phyloP scores from a whole-genome alignment of 306 rosid genomes.

The Pueraria montana region DNA sequence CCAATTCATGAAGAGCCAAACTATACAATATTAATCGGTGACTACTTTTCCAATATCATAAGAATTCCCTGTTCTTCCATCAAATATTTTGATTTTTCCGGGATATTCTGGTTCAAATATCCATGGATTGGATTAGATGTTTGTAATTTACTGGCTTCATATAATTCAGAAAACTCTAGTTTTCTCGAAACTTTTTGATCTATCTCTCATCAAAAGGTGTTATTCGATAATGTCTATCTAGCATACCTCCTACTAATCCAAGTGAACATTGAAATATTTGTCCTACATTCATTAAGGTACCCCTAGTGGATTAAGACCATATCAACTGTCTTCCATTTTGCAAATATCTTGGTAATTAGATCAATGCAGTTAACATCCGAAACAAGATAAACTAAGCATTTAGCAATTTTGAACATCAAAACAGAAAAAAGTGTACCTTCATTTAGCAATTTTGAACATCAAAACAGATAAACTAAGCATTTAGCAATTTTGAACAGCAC shows the following conservation, averaged over 20 bases:
- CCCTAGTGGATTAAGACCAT: too few relatives aligned
- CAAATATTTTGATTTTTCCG: too few relatives aligned
- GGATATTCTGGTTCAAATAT: too few relatives aligned
- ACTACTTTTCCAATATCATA: constrained; percentile 13
- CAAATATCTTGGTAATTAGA: not conserved
- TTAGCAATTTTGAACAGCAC: too few relatives aligned
- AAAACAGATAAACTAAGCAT: too few relatives aligned
- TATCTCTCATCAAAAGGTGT: not conserved
- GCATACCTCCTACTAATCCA: not conserved
- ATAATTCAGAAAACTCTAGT: too few relatives aligned
- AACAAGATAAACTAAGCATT: constrained; percentile 30
- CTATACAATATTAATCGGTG: not conserved
- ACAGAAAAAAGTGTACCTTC: constrained; percentile 53
- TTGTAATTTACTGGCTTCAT: too few relatives aligned
- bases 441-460: too few relatives aligned
- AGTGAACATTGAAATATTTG: not conserved
- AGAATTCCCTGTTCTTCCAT: too few relatives aligned
- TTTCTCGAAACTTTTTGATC: not conserved
- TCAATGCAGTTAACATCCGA: not conserved
- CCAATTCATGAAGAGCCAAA: constrained; percentile 40
- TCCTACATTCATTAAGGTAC: too few relatives aligned
- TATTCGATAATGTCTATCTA: not conserved
- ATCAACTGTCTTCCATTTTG: too few relatives aligned
- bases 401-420: constrained; percentile 18
- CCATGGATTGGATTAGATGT: too few relatives aligned